Conservation (phyloP, 75 land plant genomes). For the Larix kaempferi region DNA sequence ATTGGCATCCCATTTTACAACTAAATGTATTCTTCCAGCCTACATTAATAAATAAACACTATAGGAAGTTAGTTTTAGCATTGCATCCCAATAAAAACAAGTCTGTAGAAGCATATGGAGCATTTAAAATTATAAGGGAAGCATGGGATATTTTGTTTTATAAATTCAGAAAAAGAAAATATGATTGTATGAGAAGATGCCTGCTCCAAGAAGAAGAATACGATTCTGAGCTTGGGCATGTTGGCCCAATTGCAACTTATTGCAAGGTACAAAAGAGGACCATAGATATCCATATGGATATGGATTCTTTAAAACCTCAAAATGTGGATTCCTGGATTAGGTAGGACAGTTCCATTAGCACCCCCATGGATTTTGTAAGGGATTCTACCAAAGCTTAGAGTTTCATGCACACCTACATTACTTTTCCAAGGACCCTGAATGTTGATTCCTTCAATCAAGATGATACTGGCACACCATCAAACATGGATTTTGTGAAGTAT, state of each 20-base stretch:
- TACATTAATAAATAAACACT: neutral
- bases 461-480: neutral
- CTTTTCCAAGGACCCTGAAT: neutral
- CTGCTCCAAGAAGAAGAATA: no score
- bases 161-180: neutral
- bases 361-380: no score
- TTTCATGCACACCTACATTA: neutral
- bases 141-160: neutral
- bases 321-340: no score
- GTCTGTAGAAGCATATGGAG: neutral
- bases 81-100: slow-evolving; percentile 5
- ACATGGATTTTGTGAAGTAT: neutral
- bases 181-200: neutral
- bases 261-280: no score
- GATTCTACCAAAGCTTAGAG: no score
- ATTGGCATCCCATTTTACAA: slow-evolving; percentile 33
- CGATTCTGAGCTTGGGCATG: no score
- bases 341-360: no score
- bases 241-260: no score
- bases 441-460: neutral
- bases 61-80: neutral
- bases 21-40: neutral
- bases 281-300: no score
- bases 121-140: slow-evolving; percentile 4
- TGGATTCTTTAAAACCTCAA: no score